Percentiles rank a stretch among this genome's conserved stretches.
Conservation (phyloP, 371 early-diverging fungal species). For the Mortierella sp. region DNA sequence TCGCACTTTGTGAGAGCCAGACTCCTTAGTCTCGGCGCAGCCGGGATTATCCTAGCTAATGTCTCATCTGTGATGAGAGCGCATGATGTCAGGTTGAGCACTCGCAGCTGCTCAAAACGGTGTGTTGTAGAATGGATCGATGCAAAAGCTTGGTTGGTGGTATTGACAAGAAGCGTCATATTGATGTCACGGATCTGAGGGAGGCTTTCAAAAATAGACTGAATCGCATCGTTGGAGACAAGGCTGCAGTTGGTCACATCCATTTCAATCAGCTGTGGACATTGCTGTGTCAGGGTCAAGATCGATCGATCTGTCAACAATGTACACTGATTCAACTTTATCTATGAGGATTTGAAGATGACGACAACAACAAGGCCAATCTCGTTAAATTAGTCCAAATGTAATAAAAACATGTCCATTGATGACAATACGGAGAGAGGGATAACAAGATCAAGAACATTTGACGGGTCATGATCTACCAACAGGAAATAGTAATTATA, state of each 20-base stretch:
- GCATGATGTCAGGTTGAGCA: conserved; percentile 70
- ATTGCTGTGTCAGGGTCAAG: conserved; percentile 63
- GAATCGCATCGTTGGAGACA: conserved; percentile 63
- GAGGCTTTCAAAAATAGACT: conserved; percentile 57
- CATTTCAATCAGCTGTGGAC: conserved; percentile 70
- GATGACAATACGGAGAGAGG: neutral
- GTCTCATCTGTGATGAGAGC: conserved; percentile 66
- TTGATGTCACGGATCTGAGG: conserved; percentile 69
- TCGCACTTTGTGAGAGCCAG: conserved; percentile 72
- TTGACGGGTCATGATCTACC: neutral
- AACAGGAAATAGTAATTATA: neutral
- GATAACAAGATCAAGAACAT: neutral
- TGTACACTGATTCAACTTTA: conserved; percentile 70
- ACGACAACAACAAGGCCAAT: neutral
- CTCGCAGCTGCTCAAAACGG: conserved; percentile 65
- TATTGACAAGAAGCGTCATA: conserved; percentile 58
- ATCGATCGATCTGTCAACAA: conserved; percentile 66
- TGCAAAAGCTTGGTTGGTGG: conserved; percentile 65
- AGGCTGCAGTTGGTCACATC: conserved; percentile 66
- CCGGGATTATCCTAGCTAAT: conserved; percentile 61
- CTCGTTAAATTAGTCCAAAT: neutral
- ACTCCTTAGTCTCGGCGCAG: conserved; percentile 71
- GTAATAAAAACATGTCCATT: neutral
- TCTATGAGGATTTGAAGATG: conserved; percentile 53
- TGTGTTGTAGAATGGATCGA: conserved; percentile 32